These are phyloP conservation scores for Gossypium longicalyx DNA, from an alignment of 345 rosid species.

Conservation along the genomic window DNA sequence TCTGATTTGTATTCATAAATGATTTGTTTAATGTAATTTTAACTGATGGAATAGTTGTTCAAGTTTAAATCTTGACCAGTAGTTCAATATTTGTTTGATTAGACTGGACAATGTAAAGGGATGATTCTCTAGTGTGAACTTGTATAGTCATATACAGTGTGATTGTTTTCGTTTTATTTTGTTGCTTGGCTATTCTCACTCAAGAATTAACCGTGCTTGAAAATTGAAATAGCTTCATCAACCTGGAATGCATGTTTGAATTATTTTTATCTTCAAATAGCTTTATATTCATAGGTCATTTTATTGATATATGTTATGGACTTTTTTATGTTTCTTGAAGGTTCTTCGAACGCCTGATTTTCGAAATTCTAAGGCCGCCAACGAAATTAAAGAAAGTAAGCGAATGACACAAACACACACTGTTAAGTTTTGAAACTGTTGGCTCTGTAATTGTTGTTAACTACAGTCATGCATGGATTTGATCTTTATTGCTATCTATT, in stretches of 20 bases:
- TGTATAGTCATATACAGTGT: background rate
- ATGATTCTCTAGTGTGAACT: background rate
- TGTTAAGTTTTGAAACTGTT: background rate
- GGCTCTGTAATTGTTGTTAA: background rate
- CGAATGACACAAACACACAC: background rate
- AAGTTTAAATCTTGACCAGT: background rate
- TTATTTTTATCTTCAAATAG: background rate
- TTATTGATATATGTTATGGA: background rate
- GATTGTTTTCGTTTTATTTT: background rate
- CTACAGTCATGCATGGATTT: background rate
- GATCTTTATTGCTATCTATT: background rate
- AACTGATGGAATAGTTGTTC: background rate
- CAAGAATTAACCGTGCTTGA: background rate
- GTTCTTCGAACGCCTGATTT: slow-evolving; percentile 63
- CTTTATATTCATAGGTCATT: background rate
- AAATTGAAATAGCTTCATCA: background rate
- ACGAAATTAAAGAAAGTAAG: slow-evolving; percentile 73
- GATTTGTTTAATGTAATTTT: background rate
- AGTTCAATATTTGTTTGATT: background rate
- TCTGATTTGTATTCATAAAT: background rate
- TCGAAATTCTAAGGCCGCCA: slow-evolving; percentile 54
- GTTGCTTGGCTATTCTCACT: background rate
- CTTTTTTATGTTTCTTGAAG: slow-evolving; percentile 31
- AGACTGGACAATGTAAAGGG: background rate
- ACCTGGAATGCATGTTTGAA: background rate